phyloP scores from a whole-genome alignment of 371 early-diverging fungal genomes.

The Mortierella polycephala region DNA sequence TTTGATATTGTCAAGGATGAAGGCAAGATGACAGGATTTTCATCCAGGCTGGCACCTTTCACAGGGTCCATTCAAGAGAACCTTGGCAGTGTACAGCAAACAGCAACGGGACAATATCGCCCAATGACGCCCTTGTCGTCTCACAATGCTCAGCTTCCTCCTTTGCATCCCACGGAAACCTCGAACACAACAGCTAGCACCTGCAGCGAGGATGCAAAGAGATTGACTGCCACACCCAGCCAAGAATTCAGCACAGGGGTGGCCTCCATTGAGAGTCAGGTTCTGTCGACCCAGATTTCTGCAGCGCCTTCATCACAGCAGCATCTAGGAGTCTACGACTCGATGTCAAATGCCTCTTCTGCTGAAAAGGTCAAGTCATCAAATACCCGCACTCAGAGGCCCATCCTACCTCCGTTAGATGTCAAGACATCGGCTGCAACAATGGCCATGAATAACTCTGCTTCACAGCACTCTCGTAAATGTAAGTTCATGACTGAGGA shows the following conservation, averaged over 20 bases:
- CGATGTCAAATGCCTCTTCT: neutral
- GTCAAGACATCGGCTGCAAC: slow-evolving; percentile 36
- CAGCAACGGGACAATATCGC: neutral
- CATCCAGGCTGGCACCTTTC: slow-evolving; percentile 9
- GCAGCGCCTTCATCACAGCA: neutral
- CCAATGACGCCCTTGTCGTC: neutral
- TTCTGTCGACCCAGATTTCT: slow-evolving; percentile 51
- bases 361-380: neutral
- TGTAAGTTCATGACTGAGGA: slow-evolving; percentile 15
- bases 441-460: slow-evolving; percentile 20
- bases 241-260: no score
- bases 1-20: slow-evolving; percentile 12
- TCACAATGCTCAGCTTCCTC: slow-evolving; percentile 12
- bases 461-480: slow-evolving; percentile 26
- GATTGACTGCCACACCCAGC: neutral
- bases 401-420: slow-evolving; percentile 30
- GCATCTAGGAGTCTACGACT: neutral
- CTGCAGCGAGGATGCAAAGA: neutral
- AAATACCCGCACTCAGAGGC: slow-evolving; percentile 10
- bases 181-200: neutral
- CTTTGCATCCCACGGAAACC: slow-evolving; percentile 12
- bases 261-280: slow-evolving; percentile 37
- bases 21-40: slow-evolving; percentile 2
- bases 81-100: neutral
- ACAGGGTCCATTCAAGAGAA: slow-evolving; percentile 22